These are phyloP conservation scores for Aurantiochytrium sp. DNA, from an alignment of 108 stramenopile species.

Conservation along the genomic window DNA sequence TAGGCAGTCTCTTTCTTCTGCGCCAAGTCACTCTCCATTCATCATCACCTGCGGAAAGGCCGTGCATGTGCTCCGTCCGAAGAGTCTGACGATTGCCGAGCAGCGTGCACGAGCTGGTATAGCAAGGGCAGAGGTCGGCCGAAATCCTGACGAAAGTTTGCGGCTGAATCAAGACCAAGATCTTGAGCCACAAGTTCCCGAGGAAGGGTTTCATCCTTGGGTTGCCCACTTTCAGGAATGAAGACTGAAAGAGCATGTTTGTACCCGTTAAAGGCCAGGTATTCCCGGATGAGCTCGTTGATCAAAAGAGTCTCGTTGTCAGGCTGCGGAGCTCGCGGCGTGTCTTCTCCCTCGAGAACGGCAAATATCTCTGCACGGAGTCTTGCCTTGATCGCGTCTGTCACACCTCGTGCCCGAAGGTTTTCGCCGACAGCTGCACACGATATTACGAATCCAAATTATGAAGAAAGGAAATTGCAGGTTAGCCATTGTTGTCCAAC, in stretches of 20 bases:
- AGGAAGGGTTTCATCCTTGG: neutral
- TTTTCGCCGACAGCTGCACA: neutral
- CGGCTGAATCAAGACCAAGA: neutral
- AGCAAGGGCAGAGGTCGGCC: neutral
- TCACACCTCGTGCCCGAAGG: neutral
- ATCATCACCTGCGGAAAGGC: neutral
- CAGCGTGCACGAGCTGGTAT: neutral
- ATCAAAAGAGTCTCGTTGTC: neutral
- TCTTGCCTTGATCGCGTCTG: neutral
- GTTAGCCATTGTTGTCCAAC: too few species aligned
- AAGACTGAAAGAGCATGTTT: conserved; percentile 11
- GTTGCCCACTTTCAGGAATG: neutral
- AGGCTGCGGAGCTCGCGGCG: neutral
- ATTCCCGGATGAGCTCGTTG: conserved; percentile 16
- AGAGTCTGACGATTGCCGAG: neutral
- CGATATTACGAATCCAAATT: neutral
- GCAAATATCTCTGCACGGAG: conserved; percentile 2
- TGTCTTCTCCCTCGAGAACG: neutral
- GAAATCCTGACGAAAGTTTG: neutral
- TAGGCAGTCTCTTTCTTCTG: too few species aligned
- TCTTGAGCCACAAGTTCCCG: neutral
- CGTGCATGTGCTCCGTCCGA: neutral
- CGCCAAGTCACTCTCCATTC: neutral
- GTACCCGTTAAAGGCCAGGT: conserved; percentile 2
- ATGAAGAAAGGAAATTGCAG: too few species aligned